These are phyloP conservation scores for Parachlorella kessleri DNA, from an alignment of 139 green algal genomes.

Conservation along the genomic window DNA sequence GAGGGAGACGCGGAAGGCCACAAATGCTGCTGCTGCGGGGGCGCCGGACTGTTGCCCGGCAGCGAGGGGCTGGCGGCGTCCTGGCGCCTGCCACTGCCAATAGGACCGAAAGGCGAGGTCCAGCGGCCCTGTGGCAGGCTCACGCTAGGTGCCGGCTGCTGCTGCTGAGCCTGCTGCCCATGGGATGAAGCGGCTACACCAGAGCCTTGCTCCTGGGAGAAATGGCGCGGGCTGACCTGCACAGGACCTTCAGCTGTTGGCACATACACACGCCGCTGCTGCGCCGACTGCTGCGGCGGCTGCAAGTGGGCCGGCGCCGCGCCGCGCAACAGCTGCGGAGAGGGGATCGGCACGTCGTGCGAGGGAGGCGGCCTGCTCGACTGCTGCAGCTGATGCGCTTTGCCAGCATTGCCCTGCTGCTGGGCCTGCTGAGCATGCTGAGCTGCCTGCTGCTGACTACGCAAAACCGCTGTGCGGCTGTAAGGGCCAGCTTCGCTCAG, in stretches of 20 bases:
- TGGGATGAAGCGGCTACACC: too few relatives aligned
- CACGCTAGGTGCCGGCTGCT: neutral
- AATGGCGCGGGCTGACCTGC: neutral
- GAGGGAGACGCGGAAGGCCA: neutral
- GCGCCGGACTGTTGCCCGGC: neutral
- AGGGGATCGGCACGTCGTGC: conserved; percentile 10
- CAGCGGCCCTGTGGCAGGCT: too few relatives aligned
- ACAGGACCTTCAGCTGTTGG: neutral
- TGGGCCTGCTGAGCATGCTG: neutral
- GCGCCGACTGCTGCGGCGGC: neutral
- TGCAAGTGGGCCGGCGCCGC: neutral
- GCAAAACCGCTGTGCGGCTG: neutral
- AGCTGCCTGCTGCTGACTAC: neutral
- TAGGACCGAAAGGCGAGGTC: too few relatives aligned
- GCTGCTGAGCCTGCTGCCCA: neutral
- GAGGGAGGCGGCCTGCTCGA: conserved; percentile 6
- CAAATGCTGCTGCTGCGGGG: conserved; percentile 1
- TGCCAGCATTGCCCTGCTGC: neutral
- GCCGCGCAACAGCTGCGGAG: conserved; percentile 2
- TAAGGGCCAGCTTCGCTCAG: conserved; percentile 26
- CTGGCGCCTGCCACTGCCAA: too few relatives aligned
- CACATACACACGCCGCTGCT: neutral
- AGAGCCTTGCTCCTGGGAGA: too few relatives aligned
- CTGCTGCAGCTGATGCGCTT: neutral
- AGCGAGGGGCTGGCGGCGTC: neutral